Conservation (phyloP, 177 flowering plant genomes). For the Vitis hybrid region DNA sequence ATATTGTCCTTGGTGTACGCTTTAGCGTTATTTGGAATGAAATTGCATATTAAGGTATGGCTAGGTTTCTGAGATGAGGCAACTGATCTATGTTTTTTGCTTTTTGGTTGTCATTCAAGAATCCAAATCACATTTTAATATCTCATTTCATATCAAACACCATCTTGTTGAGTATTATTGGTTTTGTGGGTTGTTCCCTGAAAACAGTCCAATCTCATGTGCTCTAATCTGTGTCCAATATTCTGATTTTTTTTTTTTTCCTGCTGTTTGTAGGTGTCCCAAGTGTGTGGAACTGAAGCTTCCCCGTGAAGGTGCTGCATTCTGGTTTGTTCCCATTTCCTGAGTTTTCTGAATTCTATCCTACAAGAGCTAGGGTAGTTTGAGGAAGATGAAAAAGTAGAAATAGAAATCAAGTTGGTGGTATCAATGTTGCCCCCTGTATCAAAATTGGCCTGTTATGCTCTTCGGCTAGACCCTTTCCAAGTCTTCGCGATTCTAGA, state of each 20-base stretch:
- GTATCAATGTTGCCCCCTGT: too few relatives aligned
- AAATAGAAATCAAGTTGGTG: neutral
- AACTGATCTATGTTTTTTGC: neutral
- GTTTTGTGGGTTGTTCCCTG: neutral
- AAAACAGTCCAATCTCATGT: neutral
- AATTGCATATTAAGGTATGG: neutral
- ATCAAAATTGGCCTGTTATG: too few relatives aligned
- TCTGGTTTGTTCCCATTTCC: conserved; percentile 63
- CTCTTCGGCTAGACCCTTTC: too few relatives aligned
- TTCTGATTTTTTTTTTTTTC: neutral
- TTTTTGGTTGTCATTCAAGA: neutral
- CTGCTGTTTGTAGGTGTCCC: conserved; percentile 67
- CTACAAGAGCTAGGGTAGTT: neutral
- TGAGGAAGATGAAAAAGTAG: neutral
- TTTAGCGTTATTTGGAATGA: neutral
- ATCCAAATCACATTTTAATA: neutral
- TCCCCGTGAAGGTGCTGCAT: conserved; percentile 86
- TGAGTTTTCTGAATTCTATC: neutral
- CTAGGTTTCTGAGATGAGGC: neutral
- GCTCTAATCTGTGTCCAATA: neutral
- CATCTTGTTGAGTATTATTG: neutral
- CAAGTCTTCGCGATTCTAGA: too few relatives aligned
- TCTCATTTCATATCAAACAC: neutral
- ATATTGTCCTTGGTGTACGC: neutral
- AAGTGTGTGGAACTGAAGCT: conserved; percentile 88